Evolutionary conservation across 75 land plant genomes (phyloP).

Genomic region (Pinus taeda): DNA sequence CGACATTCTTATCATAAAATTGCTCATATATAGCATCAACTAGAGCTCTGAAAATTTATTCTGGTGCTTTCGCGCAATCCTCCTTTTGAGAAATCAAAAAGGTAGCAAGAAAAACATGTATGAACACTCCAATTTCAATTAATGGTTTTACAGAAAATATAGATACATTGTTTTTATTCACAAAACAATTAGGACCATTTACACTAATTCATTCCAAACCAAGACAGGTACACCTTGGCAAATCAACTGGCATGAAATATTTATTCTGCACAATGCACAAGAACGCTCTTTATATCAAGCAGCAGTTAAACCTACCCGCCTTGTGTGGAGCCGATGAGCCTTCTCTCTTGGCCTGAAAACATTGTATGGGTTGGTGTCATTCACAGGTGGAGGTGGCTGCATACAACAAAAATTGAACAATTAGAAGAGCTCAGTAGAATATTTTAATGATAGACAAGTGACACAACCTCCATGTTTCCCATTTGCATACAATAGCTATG

Average conservation of each 20-base stretch:
- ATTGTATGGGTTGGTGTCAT: conserved; percentile 98
- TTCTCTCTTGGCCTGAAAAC: conserved; percentile 99
- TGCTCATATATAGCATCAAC: neutral
- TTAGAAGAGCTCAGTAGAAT: neutral
- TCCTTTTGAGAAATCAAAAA: neutral
- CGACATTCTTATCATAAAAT: neutral
- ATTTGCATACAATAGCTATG: neutral
- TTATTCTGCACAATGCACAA: neutral
- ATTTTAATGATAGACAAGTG: neutral
- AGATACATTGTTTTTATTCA: neutral
- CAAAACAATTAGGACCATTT: neutral
- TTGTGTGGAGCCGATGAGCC: conserved; percentile 88
- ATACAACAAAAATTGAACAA: conserved; percentile 9
- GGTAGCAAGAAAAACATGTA: neutral
- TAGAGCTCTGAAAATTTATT: neutral
- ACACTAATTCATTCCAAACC: neutral
- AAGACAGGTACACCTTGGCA: neutral
- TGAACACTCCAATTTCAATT: neutral
- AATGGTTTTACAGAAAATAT: neutral
- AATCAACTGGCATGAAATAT: neutral
- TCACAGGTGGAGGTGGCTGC: conserved; percentile 99
- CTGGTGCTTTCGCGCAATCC: neutral
- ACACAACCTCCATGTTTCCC: neutral
- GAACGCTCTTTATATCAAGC: conserved; percentile 6
- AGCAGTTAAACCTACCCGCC: conserved; percentile 57